Percentiles rank a stretch among this genome's conserved stretches.
Conservation (phyloP, 208 protist genomes). For the Leishmania tarentolae region DNA sequence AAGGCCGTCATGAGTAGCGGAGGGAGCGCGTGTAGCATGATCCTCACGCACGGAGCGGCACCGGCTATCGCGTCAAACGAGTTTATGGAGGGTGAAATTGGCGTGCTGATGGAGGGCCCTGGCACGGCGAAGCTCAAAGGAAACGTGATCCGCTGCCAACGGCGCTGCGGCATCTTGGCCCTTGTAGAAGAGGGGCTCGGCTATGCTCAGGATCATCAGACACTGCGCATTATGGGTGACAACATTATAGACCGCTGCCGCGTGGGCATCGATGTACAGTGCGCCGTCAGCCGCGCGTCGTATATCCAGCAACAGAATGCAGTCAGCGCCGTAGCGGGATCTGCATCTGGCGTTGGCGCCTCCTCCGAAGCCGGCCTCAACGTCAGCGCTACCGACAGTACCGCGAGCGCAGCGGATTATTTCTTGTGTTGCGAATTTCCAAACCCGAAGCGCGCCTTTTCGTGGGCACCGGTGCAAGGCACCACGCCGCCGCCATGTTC, state of each 20-base stretch:
- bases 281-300: slow-evolving; percentile 18
- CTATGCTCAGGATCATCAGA: slow-evolving; percentile 32
- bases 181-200: slow-evolving; percentile 49
- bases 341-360: not conserved
- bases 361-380: not conserved
- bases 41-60: slow-evolving; percentile 66
- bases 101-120: slow-evolving; percentile 70
- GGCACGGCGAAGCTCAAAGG: slow-evolving; percentile 64
- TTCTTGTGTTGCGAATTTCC: slow-evolving; percentile 45
- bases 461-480: slow-evolving; percentile 39
- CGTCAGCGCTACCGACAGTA: not conserved
- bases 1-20: slow-evolving; percentile 13
- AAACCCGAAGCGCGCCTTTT: slow-evolving; percentile 38
- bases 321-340: not conserved
- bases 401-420: slow-evolving; percentile 10
- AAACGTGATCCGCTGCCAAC: slow-evolving; percentile 79
- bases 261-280: slow-evolving; percentile 83
- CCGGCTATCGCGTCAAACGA: slow-evolving; percentile 75
- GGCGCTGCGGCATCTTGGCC: slow-evolving; percentile 73
- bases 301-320: slow-evolving; percentile 18
- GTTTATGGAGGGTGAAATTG: slow-evolving; percentile 71
- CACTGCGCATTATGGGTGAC: slow-evolving; percentile 70
- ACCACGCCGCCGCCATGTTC: slow-evolving; percentile 7
- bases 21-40: slow-evolving; percentile 56
- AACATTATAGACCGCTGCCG: slow-evolving; percentile 84